Percentiles rank a stretch among this genome's conserved stretches.
phyloP scores from a whole-genome alignment of 495 filamentous ascomycete genomes.

The Eremomyces bilateralis region DNA sequence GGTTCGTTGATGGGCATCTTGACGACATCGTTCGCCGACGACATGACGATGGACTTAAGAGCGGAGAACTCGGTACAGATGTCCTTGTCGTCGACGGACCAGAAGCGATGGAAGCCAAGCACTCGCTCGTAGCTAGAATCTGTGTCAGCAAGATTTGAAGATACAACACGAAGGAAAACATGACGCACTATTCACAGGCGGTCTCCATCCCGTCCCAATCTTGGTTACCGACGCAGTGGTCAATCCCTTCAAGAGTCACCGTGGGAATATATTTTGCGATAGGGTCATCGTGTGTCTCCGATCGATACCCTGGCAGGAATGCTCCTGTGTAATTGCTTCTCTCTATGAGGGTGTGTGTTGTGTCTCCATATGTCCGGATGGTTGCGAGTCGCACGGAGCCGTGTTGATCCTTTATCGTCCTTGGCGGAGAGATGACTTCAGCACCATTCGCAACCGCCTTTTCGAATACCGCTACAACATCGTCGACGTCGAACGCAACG shows the following conservation, averaged over 20 bases:
- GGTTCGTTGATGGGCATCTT: slow-evolving; percentile 98
- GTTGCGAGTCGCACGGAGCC: slow-evolving; percentile 44
- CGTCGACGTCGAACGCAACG: slow-evolving; percentile 77
- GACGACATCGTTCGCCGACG: slow-evolving; percentile 54
- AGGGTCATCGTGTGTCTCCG: slow-evolving; percentile 22
- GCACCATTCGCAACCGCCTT: slow-evolving; percentile 51
- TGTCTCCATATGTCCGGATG: slow-evolving; percentile 76
- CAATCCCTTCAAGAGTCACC: slow-evolving; percentile 48
- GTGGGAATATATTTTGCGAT: slow-evolving; percentile 30
- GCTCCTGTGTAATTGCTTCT: slow-evolving; percentile 38
- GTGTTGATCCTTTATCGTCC: slow-evolving; percentile 24
- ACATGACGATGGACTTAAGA: slow-evolving; percentile 70
- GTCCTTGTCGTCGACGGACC: slow-evolving; percentile 72
- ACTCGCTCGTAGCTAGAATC: slow-evolving; percentile 51
- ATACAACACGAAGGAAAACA: slow-evolving; percentile 1
- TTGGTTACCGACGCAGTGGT: slow-evolving; percentile 91
- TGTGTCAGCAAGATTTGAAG: no score
- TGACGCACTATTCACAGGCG: slow-evolving; percentile 51
- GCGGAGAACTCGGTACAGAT: slow-evolving; percentile 81
- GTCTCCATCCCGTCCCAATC: slow-evolving; percentile 73
- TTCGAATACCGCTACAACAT: slow-evolving; percentile 49
- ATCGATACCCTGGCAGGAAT: slow-evolving; percentile 64
- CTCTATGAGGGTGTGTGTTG: slow-evolving; percentile 70
- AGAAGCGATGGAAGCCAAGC: slow-evolving; percentile 88
- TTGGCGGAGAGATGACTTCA: slow-evolving; percentile 35